Percentiles rank a stretch among this genome's conserved stretches.
Conservation (phyloP, 2,329 filamentous ascomycete species). For the Tetracladium maxilliforme region DNA sequence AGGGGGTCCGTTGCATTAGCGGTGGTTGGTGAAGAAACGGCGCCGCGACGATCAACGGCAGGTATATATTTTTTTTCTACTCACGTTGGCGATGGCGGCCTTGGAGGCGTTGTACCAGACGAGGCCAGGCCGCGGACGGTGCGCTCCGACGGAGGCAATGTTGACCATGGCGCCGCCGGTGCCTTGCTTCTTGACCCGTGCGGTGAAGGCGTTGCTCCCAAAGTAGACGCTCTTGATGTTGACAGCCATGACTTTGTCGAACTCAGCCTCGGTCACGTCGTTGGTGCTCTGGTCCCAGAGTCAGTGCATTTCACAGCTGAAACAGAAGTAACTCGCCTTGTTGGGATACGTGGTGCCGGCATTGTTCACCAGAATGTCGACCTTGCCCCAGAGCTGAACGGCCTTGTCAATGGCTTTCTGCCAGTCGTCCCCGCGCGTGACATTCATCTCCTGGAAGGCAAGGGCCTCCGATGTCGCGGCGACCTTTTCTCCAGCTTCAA, state of each 20-base stretch:
- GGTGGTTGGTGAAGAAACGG: constrained; percentile 8
- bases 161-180: constrained; percentile 48
- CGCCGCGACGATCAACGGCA: constrained; percentile 2
- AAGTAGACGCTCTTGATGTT: constrained; percentile 55
- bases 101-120: constrained; percentile 62
- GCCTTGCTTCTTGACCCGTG: constrained; percentile 41
- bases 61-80: constrained; percentile 25
- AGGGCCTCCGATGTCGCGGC: constrained; percentile 18
- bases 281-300: constrained; percentile 28
- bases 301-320: neutral
- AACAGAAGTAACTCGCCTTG: constrained; percentile 19
- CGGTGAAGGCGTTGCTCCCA: constrained; percentile 41
- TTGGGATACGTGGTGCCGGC: constrained; percentile 43
- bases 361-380: constrained; percentile 48
- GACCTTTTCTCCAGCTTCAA: constrained; percentile 30
- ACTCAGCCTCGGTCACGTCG: constrained; percentile 50
- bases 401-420: constrained; percentile 27
- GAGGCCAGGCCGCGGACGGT: constrained; percentile 43
- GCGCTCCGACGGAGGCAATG: constrained; percentile 48
- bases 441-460: constrained; percentile 28
- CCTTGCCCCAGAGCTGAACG: constrained; percentile 27
- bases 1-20: neutral
- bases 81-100: constrained; percentile 44
- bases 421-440: constrained; percentile 38
- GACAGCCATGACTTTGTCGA: constrained; percentile 50